Conservation (phyloP, 768 basidiomycete species). For the Suillus americanus region DNA sequence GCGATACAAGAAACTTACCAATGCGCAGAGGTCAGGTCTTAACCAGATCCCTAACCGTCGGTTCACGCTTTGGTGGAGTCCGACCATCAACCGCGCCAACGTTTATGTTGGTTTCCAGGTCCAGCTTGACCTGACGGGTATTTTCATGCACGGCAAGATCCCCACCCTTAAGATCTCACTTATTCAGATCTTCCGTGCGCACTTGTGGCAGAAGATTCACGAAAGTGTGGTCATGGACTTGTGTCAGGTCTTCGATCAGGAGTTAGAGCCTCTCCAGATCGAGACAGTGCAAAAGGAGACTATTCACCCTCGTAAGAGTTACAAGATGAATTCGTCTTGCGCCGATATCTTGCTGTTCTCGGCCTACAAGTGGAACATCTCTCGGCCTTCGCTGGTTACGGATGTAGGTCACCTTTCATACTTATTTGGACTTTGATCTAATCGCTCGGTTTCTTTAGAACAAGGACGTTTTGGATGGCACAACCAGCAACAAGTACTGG, state of each 20-base stretch:
- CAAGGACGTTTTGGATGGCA: constrained; percentile 97
- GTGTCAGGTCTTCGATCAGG: constrained; percentile 99
- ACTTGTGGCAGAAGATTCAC: constrained; percentile 99
- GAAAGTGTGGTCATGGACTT: constrained; percentile 93
- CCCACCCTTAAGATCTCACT: constrained; percentile 97
- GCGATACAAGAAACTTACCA: constrained; percentile 95
- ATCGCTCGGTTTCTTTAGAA: constrained; percentile 43
- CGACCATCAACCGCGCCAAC: constrained; percentile 98
- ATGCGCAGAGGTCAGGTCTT: constrained; percentile 97
- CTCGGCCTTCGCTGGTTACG: constrained; percentile 91
- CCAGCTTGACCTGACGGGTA: constrained; percentile 95
- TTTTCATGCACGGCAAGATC: constrained; percentile 99
- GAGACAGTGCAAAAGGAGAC: constrained; percentile 99
- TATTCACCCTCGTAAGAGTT: constrained; percentile 98
- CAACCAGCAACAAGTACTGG: constrained; percentile 99
- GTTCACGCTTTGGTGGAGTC: constrained; percentile 99
- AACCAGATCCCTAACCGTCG: constrained; percentile 99
- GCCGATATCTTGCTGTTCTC: constrained; percentile 98
- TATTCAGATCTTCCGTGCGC: constrained; percentile 99
- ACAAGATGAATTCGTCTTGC: constrained; percentile 99
- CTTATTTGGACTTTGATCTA: not conserved
- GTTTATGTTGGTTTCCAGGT: constrained; percentile 99
- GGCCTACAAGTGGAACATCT: constrained; percentile 97
- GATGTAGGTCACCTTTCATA: constrained; percentile 55
- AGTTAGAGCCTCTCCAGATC: constrained; percentile 95